Evolutionary conservation across 805 yeast genomes (phyloP), one percentile per base, ranked within the genome.

Genomic region (Spathaspora passalidarum): DNA sequence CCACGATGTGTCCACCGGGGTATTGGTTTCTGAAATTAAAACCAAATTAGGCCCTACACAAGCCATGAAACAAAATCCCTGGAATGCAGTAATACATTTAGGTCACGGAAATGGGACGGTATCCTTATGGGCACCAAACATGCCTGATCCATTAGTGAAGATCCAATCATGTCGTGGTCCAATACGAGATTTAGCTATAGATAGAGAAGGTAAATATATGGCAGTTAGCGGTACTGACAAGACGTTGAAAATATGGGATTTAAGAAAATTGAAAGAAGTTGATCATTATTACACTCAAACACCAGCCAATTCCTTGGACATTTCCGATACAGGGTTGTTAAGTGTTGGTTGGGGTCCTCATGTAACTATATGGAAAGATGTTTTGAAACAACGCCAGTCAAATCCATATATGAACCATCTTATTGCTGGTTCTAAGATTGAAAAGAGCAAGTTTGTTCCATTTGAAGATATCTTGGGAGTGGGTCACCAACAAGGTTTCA

Each of bases 331-430:
- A 1, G 97, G 97, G 1, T 71, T 94, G 17, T 65, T 94, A 26
- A 81, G 94, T 1, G 89, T 88, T n/a, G 86, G 95, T 3, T 88
- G 97, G 88, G 97, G 97, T 6, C 91, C 97, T 0, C 97, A 91
- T 65, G 85, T 92, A 2, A 88, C 95, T 1, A 74, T 94, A 2
- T 94, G 98, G 97, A 91, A 92, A 61, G 96, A 91, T 63, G 80
- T 81, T 10, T 77, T 86, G 52, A 83, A 78, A 46, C 40, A 38
- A 16, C 38, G 26, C 17, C 96, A 89, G 58, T 74, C 79, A 11
- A 78, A 86, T 2, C 97, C 98, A 23, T 94, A 94, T 60, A 90
- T 94, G 97, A 84, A 83, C 51, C 97, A 94, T 63, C 65, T 89
- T 57, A 69, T 87, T 34, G 85, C 97, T 3, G 87, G 96, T 2